Evolutionary conservation across 1,139 yeast species (phyloP), one percentile per base, ranked within the genome.

Genomic region (Candida tunisiensis): DNA sequence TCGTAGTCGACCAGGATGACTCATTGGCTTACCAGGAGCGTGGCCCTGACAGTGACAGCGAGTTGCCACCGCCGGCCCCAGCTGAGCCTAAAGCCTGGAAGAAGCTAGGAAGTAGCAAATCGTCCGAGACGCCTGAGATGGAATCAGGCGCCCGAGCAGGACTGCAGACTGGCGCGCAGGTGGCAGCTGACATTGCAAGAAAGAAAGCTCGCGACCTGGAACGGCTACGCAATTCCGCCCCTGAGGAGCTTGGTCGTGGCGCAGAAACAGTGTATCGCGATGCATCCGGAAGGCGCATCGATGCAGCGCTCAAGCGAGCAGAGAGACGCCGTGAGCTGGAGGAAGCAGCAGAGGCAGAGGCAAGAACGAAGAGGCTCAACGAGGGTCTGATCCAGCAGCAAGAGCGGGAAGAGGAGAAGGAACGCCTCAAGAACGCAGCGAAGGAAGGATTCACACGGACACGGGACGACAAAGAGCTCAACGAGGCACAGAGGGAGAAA

Each of bases 201-300:
- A 20, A 20, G 22, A 13, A n/a, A 5, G 14, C 14, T 3, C 14
- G 14, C 3, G 22, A 20, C 5, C 14, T 20, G 4, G 14, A 20
- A 14, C 22, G 22, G 5, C 22, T 20, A n/a, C n/a, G n/a, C n/a
- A n/a, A n/a, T 5, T 8, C n/a, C 14, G 22, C 15, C 5, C 11
- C 22, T 9, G 14, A 20, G 14, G 11, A 13, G 6, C 11, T 14
- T 4, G 22, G 22, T 7, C 22, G 22, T 5, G 22, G 8, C 13
- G 34, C 25, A 19, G 55, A 57, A 27, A 70, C 79, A 0, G 59
- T 74, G 0, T 67, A 67, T 41, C 58, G 88, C 55, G 82, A 75
- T 42, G 53, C 60, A 3, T 43, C 58, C 2, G 85, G 85, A 6
- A 54, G 64, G 21, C 53, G 55, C 23, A 52, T 71, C 2, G 62